phyloP scores from a whole-genome alignment of 1,139 yeast genomes.

The Hansenula sp. region DNA sequence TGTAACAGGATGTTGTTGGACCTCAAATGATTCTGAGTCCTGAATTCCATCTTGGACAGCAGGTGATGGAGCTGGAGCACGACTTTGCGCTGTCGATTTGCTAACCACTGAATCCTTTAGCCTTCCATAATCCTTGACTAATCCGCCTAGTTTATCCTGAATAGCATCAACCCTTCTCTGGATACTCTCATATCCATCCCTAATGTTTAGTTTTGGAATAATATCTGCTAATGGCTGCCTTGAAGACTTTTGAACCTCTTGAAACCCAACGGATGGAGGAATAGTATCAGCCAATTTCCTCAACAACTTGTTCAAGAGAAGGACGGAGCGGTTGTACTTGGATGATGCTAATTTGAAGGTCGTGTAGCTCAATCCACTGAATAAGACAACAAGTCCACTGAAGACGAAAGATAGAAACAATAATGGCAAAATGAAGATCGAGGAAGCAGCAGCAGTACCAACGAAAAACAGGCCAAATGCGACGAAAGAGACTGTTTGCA shows the following conservation, averaged over 20 bases:
- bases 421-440: slow-evolving; percentile 19
- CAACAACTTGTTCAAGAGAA: slow-evolving; percentile 21
- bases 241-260: slow-evolving; percentile 6
- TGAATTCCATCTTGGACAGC: neutral
- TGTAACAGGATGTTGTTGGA: neutral
- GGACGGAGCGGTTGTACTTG: slow-evolving; percentile 20
- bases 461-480: slow-evolving; percentile 14
- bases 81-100: no score
- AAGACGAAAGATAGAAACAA: slow-evolving; percentile 19
- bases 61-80: no score
- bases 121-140: no score
- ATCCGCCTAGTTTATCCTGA: no score
- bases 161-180: neutral
- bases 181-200: neutral
- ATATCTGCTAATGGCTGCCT: neutral
- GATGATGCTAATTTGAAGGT: slow-evolving; percentile 21
- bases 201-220: neutral
- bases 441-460: slow-evolving; percentile 9
- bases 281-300: slow-evolving; percentile 23
- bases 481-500: slow-evolving; percentile 12
- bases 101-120: no score
- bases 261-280: slow-evolving; percentile 24
- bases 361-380: slow-evolving; percentile 21
- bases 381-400: slow-evolving; percentile 21
- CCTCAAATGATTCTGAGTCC: neutral